Conservation (phyloP, 305 asterid species). For the Coffea humblotiana region DNA sequence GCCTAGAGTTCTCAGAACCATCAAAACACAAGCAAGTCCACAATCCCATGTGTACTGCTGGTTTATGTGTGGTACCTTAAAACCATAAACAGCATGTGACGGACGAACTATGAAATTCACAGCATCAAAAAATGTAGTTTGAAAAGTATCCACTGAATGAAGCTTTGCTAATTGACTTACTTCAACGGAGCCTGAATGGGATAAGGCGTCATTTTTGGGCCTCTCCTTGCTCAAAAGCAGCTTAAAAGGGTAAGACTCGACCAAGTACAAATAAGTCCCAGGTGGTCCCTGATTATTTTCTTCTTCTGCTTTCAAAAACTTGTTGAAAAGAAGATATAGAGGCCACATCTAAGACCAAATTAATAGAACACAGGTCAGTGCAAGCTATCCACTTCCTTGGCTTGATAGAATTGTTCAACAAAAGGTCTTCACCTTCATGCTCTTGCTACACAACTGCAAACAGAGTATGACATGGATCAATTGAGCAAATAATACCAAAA, state of each 20-base stretch:
- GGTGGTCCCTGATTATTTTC: conserved; percentile 43
- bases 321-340: conserved; percentile 58
- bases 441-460: background rate
- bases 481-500: background rate
- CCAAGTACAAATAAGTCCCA: conserved; percentile 37
- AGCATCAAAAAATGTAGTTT: background rate
- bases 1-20: conserved; percentile 78
- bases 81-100: conserved; percentile 12
- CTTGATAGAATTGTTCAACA: background rate
- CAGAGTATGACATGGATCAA: background rate
- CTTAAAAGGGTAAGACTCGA: conserved; percentile 41
- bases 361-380: conserved; percentile 9
- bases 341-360: conserved; percentile 70
- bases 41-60: conserved; percentile 90
- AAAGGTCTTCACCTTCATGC: background rate
- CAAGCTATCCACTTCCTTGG: conserved; percentile 1
- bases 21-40: conserved; percentile 93
- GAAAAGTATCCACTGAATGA: background rate
- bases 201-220: conserved; percentile 27
- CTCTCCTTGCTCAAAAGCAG: conserved; percentile 38
- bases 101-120: background rate
- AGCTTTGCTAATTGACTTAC: conserved; percentile 40
- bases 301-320: conserved; percentile 66
- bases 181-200: conserved; percentile 44
- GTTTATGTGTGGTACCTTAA: conserved; percentile 84